Conservation (phyloP, 306 rosid genomes). For the Oxytropis ochrocephala region DNA sequence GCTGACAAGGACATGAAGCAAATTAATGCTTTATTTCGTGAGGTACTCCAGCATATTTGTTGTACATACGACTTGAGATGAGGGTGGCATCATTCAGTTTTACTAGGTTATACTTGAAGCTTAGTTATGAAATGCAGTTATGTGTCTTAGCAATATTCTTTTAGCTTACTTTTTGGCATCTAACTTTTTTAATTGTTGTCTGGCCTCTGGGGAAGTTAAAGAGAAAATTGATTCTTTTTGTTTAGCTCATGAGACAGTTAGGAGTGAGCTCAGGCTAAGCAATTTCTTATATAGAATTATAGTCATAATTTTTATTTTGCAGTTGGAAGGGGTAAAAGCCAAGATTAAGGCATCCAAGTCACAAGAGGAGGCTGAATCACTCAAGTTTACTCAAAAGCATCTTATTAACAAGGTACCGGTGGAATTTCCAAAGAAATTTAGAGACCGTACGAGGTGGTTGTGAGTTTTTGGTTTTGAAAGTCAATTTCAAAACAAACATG, state of each 20-base stretch:
- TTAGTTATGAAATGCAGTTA: conserved; percentile 11
- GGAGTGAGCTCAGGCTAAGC: not conserved
- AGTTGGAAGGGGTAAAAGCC: conserved; percentile 77
- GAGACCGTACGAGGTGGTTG: too few relatives aligned
- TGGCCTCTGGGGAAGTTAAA: not conserved
- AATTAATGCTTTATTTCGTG: conserved; percentile 70
- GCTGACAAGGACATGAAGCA: conserved; percentile 86
- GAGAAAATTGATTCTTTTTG: not conserved
- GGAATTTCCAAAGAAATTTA: not conserved
- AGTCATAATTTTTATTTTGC: not conserved
- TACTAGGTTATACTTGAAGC: conserved; percentile 2
- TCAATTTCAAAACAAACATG: too few relatives aligned
- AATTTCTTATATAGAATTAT: not conserved
- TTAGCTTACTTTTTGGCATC: not conserved
- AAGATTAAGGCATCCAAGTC: conserved; percentile 63
- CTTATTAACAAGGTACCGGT: conserved; percentile 73
- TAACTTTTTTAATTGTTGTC: not conserved
- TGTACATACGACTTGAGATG: not conserved
- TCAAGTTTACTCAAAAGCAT: conserved; percentile 67
- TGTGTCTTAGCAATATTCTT: not conserved
- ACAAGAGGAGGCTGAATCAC: conserved; percentile 68
- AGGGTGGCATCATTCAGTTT: conserved; percentile 5
- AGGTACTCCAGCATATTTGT: conserved; percentile 46
- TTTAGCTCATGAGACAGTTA: not conserved
- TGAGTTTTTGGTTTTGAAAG: too few relatives aligned